Evolutionary conservation across 108 stramenopile species (phyloP), one percentile per base, ranked within the genome.

Genomic region (Epithemia pelagica): DNA sequence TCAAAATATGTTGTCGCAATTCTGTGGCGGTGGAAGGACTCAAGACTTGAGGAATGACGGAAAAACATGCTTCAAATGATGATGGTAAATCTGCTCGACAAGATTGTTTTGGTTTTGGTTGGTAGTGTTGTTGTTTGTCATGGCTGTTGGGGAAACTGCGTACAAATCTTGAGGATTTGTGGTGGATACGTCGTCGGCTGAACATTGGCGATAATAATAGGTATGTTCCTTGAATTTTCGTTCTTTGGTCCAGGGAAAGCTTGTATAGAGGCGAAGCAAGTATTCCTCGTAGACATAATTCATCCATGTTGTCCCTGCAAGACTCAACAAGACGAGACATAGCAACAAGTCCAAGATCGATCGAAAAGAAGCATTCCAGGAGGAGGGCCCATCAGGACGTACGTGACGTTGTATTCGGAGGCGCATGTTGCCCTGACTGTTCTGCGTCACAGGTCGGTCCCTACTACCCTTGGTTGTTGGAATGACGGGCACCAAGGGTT

Each of bases 151-250:
- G 32, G 15, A 82, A 58, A 30, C n/a, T n/a, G n/a, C n/a, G n/a
- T 72, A 61, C 25, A 82, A 46, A 21, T 83, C 73, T 30, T 51
- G 57, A n/a, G 59, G 60, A 64, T 70, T 62, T 2, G 33, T 70
- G 59, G 86, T 74, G 2, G 80, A 68, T 22, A 87, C 31, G 54
- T 87, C 86, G 7, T 68, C 56, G 26, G 23, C 70, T n/a, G 52
- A 58, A 54, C 85, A 86, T 18, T 24, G 3, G 19, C 85, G 79
- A 26, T 69, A 53, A 68, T 80, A 86, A 58, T 86, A 82, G 18
- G 79, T 82, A 0, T 68, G 54, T 62, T 86, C 85, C 2, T 52
- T 3, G 7, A n/a, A 30, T 30, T 1, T 1, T 1, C 67, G 58
- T 24, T 32, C 30, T 22, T 25, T 23, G 31, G 57, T 46, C 1